Conservation (phyloP, 2,329 filamentous ascomycete genomes). For the Aureobasidium sp. region DNA sequence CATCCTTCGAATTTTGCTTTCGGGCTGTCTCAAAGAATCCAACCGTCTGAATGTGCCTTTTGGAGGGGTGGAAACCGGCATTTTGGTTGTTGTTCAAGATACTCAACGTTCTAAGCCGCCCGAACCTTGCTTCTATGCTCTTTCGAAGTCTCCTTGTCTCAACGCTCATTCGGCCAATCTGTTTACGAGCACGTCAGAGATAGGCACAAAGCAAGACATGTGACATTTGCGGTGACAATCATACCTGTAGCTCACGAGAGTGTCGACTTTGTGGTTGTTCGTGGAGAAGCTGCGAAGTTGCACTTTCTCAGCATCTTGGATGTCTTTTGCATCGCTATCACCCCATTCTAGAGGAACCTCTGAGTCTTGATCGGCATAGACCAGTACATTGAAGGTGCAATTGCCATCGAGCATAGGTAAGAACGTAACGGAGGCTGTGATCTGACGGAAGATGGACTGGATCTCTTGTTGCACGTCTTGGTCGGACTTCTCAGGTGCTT, state of each 20-base stretch:
- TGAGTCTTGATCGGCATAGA: conserved; percentile 93
- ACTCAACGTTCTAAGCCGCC: conserved; percentile 3
- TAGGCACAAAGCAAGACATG: conserved; percentile 1
- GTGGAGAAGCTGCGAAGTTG: conserved; percentile 95
- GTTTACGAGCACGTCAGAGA: conserved; percentile 13
- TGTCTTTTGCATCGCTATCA: conserved; percentile 96
- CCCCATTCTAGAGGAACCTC: conserved; percentile 98
- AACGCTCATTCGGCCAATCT: conserved; percentile 20
- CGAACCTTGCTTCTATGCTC: neutral
- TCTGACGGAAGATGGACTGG: conserved; percentile 93
- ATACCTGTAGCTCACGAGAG: conserved; percentile 80
- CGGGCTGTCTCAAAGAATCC: conserved; percentile 2
- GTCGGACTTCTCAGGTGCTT: conserved; percentile 68
- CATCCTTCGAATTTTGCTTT: neutral
- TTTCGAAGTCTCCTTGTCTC: neutral
- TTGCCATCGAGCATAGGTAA: conserved; percentile 87
- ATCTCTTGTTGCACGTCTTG: conserved; percentile 93
- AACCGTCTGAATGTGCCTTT: neutral
- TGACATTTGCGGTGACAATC: neutral
- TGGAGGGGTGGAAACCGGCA: neutral
- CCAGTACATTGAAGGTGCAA: conserved; percentile 97
- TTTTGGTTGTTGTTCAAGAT: neutral
- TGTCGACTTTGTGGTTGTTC: conserved; percentile 87
- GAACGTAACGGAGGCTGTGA: conserved; percentile 96
- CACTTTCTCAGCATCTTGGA: conserved; percentile 87